Percentiles rank a stretch among this genome's conserved stretches.
Conservation (phyloP, 179 eudicot genomes). For the Spinacia oleracea region DNA sequence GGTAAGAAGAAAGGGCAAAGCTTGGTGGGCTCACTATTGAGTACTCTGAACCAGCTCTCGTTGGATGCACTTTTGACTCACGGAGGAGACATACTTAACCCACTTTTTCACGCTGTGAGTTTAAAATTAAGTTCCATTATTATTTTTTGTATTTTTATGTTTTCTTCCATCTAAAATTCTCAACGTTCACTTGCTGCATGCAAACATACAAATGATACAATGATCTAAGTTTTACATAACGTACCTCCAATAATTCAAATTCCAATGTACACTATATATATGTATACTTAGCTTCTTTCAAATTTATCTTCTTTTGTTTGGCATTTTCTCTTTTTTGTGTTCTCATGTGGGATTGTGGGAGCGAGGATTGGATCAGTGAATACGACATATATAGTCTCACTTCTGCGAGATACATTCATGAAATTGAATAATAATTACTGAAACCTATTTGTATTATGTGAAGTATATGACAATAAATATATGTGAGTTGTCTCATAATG, state of each 20-base stretch:
- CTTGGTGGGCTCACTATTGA: slow-evolving; percentile 38
- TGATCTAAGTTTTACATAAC: neutral
- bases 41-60: slow-evolving; percentile 57
- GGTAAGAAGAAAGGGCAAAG: slow-evolving; percentile 20
- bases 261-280: slow-evolving; percentile 8
- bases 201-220: slow-evolving; percentile 13
- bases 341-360: too few relatives aligned
- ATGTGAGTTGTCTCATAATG: too few relatives aligned
- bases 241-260: slow-evolving; percentile 22
- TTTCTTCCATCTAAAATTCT: neutral
- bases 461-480: too few relatives aligned
- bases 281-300: neutral
- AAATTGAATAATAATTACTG: too few relatives aligned
- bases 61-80: slow-evolving; percentile 52
- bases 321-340: neutral
- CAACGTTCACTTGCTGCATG: neutral
- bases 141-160: neutral
- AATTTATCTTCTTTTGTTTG: neutral
- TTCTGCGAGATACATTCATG: too few relatives aligned
- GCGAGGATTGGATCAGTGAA: too few relatives aligned
- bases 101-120: slow-evolving; percentile 60
- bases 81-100: slow-evolving; percentile 51
- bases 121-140: neutral
- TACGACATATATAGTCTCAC: too few relatives aligned
- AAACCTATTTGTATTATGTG: too few relatives aligned